Base-by-base conservation (phyloP, 805 yeast species). In the Ogataea nitratoaversa region DNA sequence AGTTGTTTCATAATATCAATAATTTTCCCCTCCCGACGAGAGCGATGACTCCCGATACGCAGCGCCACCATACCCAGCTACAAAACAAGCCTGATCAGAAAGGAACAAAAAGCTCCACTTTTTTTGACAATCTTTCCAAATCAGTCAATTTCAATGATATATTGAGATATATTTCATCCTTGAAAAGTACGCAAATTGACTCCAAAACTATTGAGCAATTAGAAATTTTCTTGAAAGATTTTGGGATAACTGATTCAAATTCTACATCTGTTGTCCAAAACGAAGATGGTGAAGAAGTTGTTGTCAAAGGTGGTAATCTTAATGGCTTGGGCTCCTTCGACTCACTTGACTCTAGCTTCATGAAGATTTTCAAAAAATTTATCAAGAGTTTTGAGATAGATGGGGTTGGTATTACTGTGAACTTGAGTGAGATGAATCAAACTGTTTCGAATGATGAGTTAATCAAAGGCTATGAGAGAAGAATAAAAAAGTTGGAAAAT, bases 401-500 rank as follows among this genome's bases (percentile, higher is more conserved):
- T 19, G 65, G 63, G 0, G 36, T 63, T 11, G 32, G 31, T 8
- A 56, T 61, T 32, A 46, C 46, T 14, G 28, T 74, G 57, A 67
- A 63, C 40, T 52, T 47, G 23, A 56, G 62, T 22, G 59, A 67
- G 9, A 59, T 65, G 27, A 37, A 63, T 8, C 36, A 62, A 4
- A 19, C 40, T 8, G 41, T 32, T 11, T 13, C 47, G 2, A 40
- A 40, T 24, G 56, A 63, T 3, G 78, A 71, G 32, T 53, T 73
- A 11, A 64, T 83, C 9, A 71, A 71, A 47, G 86, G 85, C 0
- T 82, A 88, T 47, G 82, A 82, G 56, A 61, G 76, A 9, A 67
- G 95, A 38, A 85, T 91, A 30, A 78, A 76, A 46, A 84, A 84
- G 49, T 70, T 91, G 38, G 96, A 89, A 50, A 82, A 77, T 40